Conservation (phyloP, 331 rosid genomes). For the Telfairia occidentalis region DNA sequence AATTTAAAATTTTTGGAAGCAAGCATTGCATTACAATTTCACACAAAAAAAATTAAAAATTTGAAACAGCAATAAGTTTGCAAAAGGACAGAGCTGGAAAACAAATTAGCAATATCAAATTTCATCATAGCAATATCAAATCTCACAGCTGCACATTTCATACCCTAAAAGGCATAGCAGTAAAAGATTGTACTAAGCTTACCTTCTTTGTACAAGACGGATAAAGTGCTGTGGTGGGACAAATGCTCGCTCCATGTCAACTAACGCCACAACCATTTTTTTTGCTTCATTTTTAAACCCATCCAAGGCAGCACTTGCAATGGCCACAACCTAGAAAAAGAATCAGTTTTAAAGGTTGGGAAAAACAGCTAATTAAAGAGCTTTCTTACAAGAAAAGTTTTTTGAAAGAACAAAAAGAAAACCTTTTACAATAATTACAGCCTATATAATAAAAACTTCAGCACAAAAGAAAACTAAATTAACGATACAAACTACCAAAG, state of each 20-base stretch:
- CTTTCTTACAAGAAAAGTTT: neutral
- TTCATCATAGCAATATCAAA: neutral
- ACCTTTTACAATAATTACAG: neutral
- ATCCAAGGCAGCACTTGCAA: conserved; percentile 84
- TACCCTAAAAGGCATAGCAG: neutral
- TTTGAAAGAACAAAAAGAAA: neutral
- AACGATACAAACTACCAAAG: neutral
- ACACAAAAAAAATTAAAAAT: neutral
- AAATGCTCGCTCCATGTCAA: conserved; percentile 99
- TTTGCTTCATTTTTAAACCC: conserved; percentile 73
- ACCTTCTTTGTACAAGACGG: conserved; percentile 97
- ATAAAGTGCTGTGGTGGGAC: conserved; percentile 98
- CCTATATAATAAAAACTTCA: neutral
- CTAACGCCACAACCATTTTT: conserved; percentile 92
- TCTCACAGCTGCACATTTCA: neutral
- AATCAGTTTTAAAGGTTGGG: neutral
- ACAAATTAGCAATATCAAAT: neutral
- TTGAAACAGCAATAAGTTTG: neutral
- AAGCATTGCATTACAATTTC: neutral
- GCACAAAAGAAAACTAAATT: neutral
- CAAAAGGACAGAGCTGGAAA: neutral
- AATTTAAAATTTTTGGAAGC: neutral
- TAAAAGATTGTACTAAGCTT: neutral
- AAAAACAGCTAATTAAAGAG: neutral
- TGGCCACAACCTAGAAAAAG: conserved; percentile 54